phyloP scores from a whole-genome alignment of 495 filamentous ascomycete species.

The Talaromyces trachyspermus region DNA sequence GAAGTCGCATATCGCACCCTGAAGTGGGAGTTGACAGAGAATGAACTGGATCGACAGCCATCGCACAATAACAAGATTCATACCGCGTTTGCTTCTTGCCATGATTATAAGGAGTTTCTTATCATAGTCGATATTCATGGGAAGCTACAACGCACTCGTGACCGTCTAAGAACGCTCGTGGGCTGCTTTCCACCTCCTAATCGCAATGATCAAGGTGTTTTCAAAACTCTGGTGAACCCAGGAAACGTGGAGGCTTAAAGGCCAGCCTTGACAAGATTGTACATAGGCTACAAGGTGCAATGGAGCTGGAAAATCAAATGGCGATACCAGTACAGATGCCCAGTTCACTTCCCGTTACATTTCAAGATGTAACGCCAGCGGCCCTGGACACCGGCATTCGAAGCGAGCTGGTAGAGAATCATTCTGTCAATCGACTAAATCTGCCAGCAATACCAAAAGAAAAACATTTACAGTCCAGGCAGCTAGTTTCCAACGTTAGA shows the following conservation, averaged over 20 bases:
- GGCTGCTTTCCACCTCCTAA: constrained; percentile 6
- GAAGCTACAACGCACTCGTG: constrained; percentile 7
- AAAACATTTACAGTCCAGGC: neutral
- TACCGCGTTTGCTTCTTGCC: constrained; percentile 26
- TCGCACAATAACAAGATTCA: constrained; percentile 21
- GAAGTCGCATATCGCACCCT: constrained; percentile 15
- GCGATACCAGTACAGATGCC: constrained; percentile 5
- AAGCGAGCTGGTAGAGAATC: neutral
- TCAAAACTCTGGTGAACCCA: constrained; percentile 9
- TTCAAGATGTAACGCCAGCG: neutral
- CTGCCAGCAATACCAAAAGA: neutral
- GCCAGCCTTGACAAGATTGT: constrained; percentile 10
- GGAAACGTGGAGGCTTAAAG: constrained; percentile 1
- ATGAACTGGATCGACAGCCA: constrained; percentile 17
- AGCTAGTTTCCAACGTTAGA: neutral
- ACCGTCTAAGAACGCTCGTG: constrained; percentile 2
- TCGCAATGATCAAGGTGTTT: constrained; percentile 8
- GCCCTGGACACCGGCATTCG: too few species aligned
- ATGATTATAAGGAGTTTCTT: constrained; percentile 22
- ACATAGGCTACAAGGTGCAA: constrained; percentile 4
- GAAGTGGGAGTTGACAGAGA: constrained; percentile 24
- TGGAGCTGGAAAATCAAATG: constrained; percentile 6
- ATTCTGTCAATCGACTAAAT: neutral
- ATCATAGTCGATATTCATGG: constrained; percentile 25
- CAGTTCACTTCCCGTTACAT: neutral